A percentile compares a stretch with the other conserved stretches of the same genome.
These are phyloP conservation scores for Linum trigynum DNA, from an alignment of 345 rosid species.

Conservation along the genomic window DNA sequence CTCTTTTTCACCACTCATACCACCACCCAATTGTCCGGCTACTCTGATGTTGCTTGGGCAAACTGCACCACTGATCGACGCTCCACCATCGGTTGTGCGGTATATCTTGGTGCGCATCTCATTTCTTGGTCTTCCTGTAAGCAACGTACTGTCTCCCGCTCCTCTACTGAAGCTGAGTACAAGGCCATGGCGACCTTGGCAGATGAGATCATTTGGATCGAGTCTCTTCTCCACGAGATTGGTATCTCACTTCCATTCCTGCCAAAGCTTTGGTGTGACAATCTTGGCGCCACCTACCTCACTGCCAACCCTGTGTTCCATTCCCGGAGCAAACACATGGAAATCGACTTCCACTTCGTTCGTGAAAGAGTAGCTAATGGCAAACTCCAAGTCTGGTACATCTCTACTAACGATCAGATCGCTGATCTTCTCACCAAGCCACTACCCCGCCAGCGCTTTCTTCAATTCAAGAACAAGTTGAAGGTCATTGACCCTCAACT, in stretches of 20 bases:
- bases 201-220: background rate
- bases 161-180: background rate
- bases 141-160: background rate
- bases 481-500: no score
- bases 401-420: no score
- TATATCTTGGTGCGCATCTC: background rate
- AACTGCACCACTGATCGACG: background rate
- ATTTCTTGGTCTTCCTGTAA: background rate
- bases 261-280: background rate
- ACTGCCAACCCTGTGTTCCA: no score
- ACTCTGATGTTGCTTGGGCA: slow-evolving; percentile 13
- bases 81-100: background rate
- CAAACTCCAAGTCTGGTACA: no score
- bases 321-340: no score
- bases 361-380: no score
- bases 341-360: background rate
- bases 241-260: background rate
- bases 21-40: background rate
- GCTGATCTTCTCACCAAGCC: no score
- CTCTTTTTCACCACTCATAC: background rate
- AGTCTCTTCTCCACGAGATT: background rate
- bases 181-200: background rate
- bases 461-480: no score
- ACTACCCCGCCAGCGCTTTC: no score
- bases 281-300: no score